Evolutionary conservation across 1,284 basidiomycete genomes (phyloP).

Genomic region (Boletus albobrunnescens): DNA sequence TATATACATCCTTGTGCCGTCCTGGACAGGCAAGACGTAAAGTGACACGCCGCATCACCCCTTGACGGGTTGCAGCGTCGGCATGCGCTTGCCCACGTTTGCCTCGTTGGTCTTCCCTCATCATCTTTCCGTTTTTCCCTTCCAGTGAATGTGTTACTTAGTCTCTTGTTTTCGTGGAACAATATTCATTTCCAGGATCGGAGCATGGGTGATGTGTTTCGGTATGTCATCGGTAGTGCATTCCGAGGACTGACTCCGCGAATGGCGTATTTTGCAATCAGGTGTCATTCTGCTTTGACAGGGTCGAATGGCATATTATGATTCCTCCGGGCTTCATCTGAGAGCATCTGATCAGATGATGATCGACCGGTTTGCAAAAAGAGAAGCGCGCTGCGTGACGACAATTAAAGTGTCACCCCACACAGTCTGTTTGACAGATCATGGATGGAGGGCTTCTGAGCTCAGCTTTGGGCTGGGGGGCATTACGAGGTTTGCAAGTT

Average conservation of each 20-base stretch:
- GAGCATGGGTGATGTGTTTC: neutral
- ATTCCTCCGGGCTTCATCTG: slow-evolving; percentile 12
- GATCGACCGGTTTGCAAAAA: slow-evolving; percentile 15
- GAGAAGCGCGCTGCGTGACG: slow-evolving; percentile 6
- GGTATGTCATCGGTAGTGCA: slow-evolving; percentile 13
- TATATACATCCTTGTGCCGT: slow-evolving; percentile 11
- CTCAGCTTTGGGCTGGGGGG: slow-evolving; percentile 14
- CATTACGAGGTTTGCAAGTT: slow-evolving; percentile 2
- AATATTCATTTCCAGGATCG: slow-evolving; percentile 9
- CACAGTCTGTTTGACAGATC: slow-evolving; percentile 13
- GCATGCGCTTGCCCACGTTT: slow-evolving; percentile 20
- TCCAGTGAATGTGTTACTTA: neutral
- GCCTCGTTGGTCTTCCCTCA: neutral
- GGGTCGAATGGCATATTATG: slow-evolving; percentile 14
- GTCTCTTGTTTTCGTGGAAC: neutral
- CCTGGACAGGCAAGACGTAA: slow-evolving; percentile 23
- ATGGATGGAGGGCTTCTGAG: slow-evolving; percentile 16
- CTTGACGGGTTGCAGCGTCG: slow-evolving; percentile 6
- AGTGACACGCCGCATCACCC: slow-evolving; percentile 25
- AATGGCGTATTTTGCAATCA: slow-evolving; percentile 14
- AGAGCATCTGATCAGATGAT: slow-evolving; percentile 16
- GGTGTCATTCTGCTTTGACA: slow-evolving; percentile 15
- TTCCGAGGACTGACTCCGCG: slow-evolving; percentile 24
- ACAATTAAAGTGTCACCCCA: slow-evolving; percentile 25
- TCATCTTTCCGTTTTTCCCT: neutral